A percentile compares a stretch with the other conserved stretches of the same genome.
Conservation (phyloP, 352 stramenopile species). For the Phytophthora tubulina region DNA sequence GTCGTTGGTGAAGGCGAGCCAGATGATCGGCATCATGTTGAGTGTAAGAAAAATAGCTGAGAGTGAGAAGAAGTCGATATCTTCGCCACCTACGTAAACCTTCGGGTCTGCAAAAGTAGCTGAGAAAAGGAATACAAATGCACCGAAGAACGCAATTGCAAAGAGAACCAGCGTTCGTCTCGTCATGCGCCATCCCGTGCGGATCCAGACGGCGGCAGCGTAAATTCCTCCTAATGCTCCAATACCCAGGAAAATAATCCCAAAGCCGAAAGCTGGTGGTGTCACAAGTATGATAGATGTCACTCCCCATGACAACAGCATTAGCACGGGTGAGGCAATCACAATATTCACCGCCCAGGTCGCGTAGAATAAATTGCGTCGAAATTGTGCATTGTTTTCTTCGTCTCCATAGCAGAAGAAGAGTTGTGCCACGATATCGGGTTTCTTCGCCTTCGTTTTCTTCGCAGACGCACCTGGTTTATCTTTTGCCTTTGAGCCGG, state of each 20-base stretch:
- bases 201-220: conserved; percentile 64
- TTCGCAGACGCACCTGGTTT: conserved; percentile 13
- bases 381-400: conserved; percentile 67
- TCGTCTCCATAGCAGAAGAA: conserved; percentile 87
- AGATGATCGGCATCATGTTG: conserved; percentile 93
- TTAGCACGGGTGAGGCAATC: conserved; percentile 62
- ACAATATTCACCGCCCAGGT: conserved; percentile 64
- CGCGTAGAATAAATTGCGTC: conserved; percentile 84
- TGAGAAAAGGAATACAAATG: conserved; percentile 85
- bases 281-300: conserved; percentile 76
- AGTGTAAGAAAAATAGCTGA: conserved; percentile 84
- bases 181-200: conserved; percentile 88
- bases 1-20: conserved; percentile 92
- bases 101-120: conserved; percentile 82
- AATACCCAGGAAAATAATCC: conserved; percentile 78
- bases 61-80: conserved; percentile 84
- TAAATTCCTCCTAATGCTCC: conserved; percentile 55
- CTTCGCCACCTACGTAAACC: conserved; percentile 71
- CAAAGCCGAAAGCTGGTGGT: conserved; percentile 82
- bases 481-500: conserved; percentile 27
- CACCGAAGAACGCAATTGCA: conserved; percentile 56
- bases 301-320: conserved; percentile 80
- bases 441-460: conserved; percentile 32
- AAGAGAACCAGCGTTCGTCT: conserved; percentile 64
- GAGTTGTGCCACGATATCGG: conserved; percentile 74